phyloP scores from a whole-genome alignment of 2,329 filamentous ascomycete genomes.

The Fusarium miscanthi region DNA sequence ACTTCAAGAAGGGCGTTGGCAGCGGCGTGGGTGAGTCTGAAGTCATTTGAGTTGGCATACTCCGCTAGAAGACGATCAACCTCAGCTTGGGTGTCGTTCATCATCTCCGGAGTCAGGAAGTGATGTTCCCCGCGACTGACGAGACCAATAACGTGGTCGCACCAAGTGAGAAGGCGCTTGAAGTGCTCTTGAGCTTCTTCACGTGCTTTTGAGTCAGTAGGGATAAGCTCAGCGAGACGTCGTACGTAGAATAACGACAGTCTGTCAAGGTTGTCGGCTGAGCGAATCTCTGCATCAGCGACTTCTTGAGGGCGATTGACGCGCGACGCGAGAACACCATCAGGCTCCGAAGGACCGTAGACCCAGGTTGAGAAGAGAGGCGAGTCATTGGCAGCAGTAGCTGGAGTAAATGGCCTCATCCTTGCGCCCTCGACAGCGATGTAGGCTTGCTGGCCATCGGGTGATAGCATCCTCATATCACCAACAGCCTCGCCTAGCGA shows the following conservation, averaged over 20 bases:
- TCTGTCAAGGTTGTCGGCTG: constrained; percentile 3
- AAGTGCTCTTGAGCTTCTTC: background rate
- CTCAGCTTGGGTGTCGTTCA: constrained; percentile 2
- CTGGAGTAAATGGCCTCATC: constrained; percentile 1
- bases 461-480: background rate
- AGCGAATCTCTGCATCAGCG: constrained; percentile 4
- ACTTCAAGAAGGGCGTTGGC: background rate
- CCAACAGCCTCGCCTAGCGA: background rate
- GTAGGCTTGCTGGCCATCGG: background rate
- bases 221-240: background rate
- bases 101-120: background rate
- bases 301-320: background rate
- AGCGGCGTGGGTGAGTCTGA: background rate
- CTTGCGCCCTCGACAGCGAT: background rate
- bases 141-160: background rate
- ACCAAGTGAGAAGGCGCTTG: constrained; percentile 4
- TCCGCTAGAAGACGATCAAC: background rate
- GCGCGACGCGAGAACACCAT: background rate
- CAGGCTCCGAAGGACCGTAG: background rate
- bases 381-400: background rate
- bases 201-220: background rate
- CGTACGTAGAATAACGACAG: background rate
- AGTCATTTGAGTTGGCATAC: constrained; percentile 4
- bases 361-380: constrained; percentile 1
- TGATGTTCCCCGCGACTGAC: constrained; percentile 1